A percentile compares a stretch with the other conserved stretches of the same genome.
phyloP scores from a whole-genome alignment of 352 stramenopile species.

The Phytophthora tentaculata region DNA sequence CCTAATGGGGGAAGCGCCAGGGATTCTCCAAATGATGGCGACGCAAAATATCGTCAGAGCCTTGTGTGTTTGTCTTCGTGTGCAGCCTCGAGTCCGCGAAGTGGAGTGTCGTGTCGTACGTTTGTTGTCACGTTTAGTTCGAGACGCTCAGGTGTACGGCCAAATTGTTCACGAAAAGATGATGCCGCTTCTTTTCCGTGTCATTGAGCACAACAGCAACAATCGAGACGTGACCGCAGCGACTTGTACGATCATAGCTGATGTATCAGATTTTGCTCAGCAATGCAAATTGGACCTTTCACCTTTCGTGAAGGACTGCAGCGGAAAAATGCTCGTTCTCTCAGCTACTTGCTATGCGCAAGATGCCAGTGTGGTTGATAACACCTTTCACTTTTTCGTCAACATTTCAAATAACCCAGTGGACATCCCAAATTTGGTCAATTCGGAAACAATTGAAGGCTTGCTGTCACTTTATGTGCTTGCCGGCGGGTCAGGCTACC shows the following conservation, averaged over 20 bases:
- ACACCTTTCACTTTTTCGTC: conserved; percentile 68
- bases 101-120: conserved; percentile 42
- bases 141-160: conserved; percentile 51
- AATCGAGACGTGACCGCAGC: conserved; percentile 51
- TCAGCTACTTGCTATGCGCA: conserved; percentile 42
- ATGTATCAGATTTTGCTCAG: conserved; percentile 65
- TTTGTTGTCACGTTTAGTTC: conserved; percentile 45
- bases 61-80: conserved; percentile 44
- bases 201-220: conserved; percentile 65
- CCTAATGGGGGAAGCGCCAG: conserved; percentile 41
- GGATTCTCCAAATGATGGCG: conserved; percentile 51
- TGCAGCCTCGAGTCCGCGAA: conserved; percentile 23
- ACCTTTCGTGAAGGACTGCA: conserved; percentile 53
- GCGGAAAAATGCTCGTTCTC: conserved; percentile 48
- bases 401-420: conserved; percentile 54
- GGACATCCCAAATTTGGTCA: conserved; percentile 57
- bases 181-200: conserved; percentile 52
- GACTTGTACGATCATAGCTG: conserved; percentile 74
- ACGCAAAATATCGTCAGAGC: conserved; percentile 47
- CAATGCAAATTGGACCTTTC: conserved; percentile 64
- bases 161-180: conserved; percentile 68
- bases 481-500: conserved; percentile 33
- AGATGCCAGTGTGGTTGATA: conserved; percentile 38
- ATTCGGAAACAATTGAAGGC: conserved; percentile 60
- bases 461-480: conserved; percentile 65